Base-by-base conservation (phyloP, 257 asterid species). In the Primulina tabacum region DNA sequence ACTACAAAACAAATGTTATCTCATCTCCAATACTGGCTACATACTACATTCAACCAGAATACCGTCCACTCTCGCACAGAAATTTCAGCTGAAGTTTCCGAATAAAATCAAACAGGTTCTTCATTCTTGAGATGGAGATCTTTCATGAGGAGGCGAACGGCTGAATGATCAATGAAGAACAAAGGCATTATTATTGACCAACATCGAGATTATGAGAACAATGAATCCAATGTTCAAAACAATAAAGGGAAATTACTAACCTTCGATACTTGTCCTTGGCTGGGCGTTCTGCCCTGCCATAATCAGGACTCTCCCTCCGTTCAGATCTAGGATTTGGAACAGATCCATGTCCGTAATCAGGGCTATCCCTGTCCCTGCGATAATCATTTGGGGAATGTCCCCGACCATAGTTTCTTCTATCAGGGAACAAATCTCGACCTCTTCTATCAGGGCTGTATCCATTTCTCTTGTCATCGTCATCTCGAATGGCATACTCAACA, bases 321-420 rank as follows among this genome's bases (percentile, higher is more conserved):
- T 76, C 88, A 16, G 81, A 71, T 77, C 95, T 85, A 17, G 97
- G 83, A 72, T 68, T 87, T 61, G 89, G 96, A 37, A 81, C 71
- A 37, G 92, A 73, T 62, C 92, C 96, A 75, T 77, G 97, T 24
- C 97, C 97, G 73, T 91, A 89, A 74, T 91, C 97, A 72, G 97
- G 97, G 82, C 97, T 91, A 61, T 89, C 96, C 83, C 96, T 86
- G 57, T 86, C 85, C 88, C 93, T 80, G 28, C 84, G 86, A 60
- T 85, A 83, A 38, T 95, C 92, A 65, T 95, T 89, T 28, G 92
- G 87, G 4, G 96, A 89, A 56, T 92, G 92, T 24, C 87, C 84
- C 4, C 83, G 91, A 47, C 84, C 95, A 75, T 83, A 82, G 65
- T 80, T 79, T 78, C 90, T 78, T 66, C 87, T 73, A 67, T 75